Percentiles rank a stretch among this genome's conserved stretches.
phyloP scores from a whole-genome alignment of 352 stramenopile genomes.

The Globisporangium sylvaticum region DNA sequence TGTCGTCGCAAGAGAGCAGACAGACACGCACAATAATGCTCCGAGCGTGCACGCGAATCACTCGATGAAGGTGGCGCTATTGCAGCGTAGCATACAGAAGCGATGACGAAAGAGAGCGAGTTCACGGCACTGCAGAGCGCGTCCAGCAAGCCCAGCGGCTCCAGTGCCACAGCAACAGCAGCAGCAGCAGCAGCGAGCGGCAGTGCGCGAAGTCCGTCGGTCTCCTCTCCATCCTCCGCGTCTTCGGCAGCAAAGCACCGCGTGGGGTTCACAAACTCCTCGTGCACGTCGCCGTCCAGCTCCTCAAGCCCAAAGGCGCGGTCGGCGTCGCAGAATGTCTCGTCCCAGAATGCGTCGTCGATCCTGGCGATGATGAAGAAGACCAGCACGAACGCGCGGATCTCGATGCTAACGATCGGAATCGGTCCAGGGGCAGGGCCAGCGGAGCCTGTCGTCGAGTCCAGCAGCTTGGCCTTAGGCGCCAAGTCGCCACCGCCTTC shows the following conservation, averaged over 20 bases:
- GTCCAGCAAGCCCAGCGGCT: not conserved
- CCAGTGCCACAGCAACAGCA: not conserved
- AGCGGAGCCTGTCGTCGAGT: not conserved
- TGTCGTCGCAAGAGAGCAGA: too few relatives aligned
- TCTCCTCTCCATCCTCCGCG: not conserved
- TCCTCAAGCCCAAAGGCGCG: not conserved
- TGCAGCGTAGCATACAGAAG: not conserved
- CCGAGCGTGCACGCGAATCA: not conserved
- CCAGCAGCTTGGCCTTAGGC: not conserved
- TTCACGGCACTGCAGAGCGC: constrained; percentile 7
- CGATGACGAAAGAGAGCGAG: constrained; percentile 12
- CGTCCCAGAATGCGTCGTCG: constrained; percentile 16
- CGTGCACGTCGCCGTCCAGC: not conserved
- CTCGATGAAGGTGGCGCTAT: not conserved
- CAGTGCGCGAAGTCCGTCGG: not conserved
- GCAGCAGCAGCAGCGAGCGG: not conserved
- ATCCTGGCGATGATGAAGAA: constrained; percentile 31
- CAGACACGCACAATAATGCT: not conserved
- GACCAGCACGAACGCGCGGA: constrained; percentile 1
- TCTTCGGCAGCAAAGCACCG: constrained; percentile 8
- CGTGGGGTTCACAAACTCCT: not conserved
- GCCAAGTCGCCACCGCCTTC: not conserved
- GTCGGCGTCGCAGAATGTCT: constrained; percentile 13
- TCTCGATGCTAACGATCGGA: not conserved
- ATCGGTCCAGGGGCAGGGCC: not conserved